A percentile compares a stretch with the other conserved stretches of the same genome.
Conservation (phyloP, 2,329 filamentous ascomycete genomes). For the Cladosporium sp. region DNA sequence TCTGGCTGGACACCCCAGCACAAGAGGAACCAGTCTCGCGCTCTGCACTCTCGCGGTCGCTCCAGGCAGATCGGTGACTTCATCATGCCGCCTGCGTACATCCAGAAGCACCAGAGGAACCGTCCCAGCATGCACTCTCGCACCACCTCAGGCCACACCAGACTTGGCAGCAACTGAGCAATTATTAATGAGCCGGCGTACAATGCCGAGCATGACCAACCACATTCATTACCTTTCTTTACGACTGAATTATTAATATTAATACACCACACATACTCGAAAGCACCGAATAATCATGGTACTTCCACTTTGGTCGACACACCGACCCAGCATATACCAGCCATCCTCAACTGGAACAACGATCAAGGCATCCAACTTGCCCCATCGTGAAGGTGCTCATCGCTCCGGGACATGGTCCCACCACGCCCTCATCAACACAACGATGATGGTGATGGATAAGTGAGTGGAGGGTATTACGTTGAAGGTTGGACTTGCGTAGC, state of each 20-base stretch:
- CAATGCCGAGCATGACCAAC: constrained; percentile 15
- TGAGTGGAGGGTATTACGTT: not conserved
- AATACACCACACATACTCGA: constrained; percentile 1
- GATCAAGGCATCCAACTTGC: constrained; percentile 1
- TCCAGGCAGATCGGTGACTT: constrained; percentile 17
- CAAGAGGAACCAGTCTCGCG: constrained; percentile 14
- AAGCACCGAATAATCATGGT: not conserved
- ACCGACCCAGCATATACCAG: not conserved
- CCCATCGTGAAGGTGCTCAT: not conserved
- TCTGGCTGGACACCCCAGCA: constrained; percentile 16
- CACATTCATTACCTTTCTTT: constrained; percentile 18
- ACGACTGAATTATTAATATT: constrained; percentile 13
- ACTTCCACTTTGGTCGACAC: too few relatives aligned
- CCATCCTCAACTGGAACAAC: not conserved
- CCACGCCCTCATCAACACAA: not conserved
- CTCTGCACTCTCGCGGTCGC: constrained; percentile 11
- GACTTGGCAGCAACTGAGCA: constrained; percentile 16
- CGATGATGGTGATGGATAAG: not conserved
- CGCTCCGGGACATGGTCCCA: constrained; percentile 8
- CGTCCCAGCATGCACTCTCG: constrained; percentile 16
- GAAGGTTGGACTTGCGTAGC: not conserved
- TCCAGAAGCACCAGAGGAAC: constrained; percentile 18
- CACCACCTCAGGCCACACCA: constrained; percentile 17
- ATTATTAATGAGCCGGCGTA: constrained; percentile 4
- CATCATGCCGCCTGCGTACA: constrained; percentile 18